phyloP scores from a whole-genome alignment of 306 rosid species.

The Fagus crenata region DNA sequence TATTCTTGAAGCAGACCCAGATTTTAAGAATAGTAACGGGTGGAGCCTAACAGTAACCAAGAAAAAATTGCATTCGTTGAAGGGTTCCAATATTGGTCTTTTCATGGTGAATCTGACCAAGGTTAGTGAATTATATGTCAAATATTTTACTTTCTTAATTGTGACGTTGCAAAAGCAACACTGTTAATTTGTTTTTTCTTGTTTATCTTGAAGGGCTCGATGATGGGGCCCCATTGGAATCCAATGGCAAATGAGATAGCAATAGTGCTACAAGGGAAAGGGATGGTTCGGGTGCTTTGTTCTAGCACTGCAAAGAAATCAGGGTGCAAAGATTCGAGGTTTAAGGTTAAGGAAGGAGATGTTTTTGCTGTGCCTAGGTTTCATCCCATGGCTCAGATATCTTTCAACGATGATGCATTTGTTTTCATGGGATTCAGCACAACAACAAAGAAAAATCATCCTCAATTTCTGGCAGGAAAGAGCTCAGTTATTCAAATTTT shows the following conservation, averaged over 20 bases:
- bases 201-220: constrained; percentile 52
- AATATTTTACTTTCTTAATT: background rate
- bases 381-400: constrained; percentile 89
- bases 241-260: constrained; percentile 70
- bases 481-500: constrained; percentile 54
- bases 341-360: constrained; percentile 68
- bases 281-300: constrained; percentile 69
- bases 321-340: constrained; percentile 56
- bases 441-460: constrained; percentile 38
- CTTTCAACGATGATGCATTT: constrained; percentile 59
- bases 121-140: constrained; percentile 42
- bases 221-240: constrained; percentile 97
- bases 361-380: constrained; percentile 70
- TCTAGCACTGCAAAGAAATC: constrained; percentile 39
- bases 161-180: background rate
- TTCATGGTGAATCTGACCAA: constrained; percentile 65
- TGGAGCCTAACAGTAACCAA: constrained; percentile 69
- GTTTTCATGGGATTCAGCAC: constrained; percentile 87
- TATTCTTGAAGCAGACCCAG: constrained; percentile 52
- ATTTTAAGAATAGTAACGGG: constrained; percentile 61
- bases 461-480: constrained; percentile 74
- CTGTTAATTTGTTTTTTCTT: background rate
- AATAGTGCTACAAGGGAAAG: constrained; percentile 59
- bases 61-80: constrained; percentile 37
- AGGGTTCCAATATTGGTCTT: constrained; percentile 55